Percentiles rank a stretch among this genome's conserved stretches.
These are phyloP conservation scores for Trypanosoma lewisi DNA, from an alignment of 208 protist genomes.

Conservation along the genomic window DNA sequence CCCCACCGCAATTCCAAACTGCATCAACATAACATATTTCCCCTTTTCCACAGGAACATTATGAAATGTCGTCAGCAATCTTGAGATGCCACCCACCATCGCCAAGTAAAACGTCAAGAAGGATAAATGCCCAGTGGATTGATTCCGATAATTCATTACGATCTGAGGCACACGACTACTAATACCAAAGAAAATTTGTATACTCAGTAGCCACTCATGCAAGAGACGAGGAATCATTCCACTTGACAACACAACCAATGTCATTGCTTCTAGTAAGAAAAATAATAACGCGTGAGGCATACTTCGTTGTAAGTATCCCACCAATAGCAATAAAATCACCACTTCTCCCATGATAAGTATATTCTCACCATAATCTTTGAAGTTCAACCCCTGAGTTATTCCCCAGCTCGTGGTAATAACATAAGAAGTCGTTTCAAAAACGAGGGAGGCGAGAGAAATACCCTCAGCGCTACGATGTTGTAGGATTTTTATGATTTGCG, in stretches of 20 bases:
- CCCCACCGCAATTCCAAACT: slow-evolving; percentile 54
- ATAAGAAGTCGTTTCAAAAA: slow-evolving; percentile 73
- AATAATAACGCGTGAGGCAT: slow-evolving; percentile 26
- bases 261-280: slow-evolving; percentile 31
- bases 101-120: slow-evolving; percentile 84
- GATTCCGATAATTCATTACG: slow-evolving; percentile 56
- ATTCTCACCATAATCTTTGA: slow-evolving; percentile 83
- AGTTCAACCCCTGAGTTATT: slow-evolving; percentile 53
- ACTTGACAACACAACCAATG: slow-evolving; percentile 37
- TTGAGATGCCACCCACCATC: slow-evolving; percentile 65
- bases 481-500: slow-evolving; percentile 80
- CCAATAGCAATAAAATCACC: slow-evolving; percentile 56
- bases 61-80: slow-evolving; percentile 74
- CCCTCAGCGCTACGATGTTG: slow-evolving; percentile 54
- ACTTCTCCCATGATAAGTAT: slow-evolving; percentile 73
- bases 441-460: slow-evolving; percentile 60
- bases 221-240: slow-evolving; percentile 41
- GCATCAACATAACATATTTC: slow-evolving; percentile 60
- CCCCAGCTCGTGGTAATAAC: slow-evolving; percentile 82
- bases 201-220: slow-evolving; percentile 56
- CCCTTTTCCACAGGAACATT: slow-evolving; percentile 83
- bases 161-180: slow-evolving; percentile 81
- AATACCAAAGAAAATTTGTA: slow-evolving; percentile 68
- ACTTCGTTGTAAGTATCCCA: slow-evolving; percentile 57
- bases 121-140: slow-evolving; percentile 71